These are phyloP conservation scores for Paramecium sonneborni DNA, from an alignment of 73 alveolate species.

Conservation along the genomic window DNA sequence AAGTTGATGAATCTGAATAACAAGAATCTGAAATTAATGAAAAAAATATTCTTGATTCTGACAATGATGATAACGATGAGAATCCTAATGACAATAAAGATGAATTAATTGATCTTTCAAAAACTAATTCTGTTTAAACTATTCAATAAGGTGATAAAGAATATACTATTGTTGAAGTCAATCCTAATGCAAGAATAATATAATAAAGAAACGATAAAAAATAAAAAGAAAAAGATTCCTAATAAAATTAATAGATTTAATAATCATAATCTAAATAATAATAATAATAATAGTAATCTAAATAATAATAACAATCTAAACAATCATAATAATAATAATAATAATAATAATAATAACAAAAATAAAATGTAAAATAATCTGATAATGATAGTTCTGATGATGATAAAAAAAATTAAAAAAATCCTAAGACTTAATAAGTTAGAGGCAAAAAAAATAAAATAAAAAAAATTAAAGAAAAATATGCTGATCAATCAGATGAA, in stretches of 20 bases:
- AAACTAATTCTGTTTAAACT: slow-evolving; percentile 35
- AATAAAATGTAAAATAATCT: slow-evolving; percentile 30
- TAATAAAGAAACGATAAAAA: slow-evolving; percentile 61
- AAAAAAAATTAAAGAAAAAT: slow-evolving; percentile 84
- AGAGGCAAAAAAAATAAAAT: slow-evolving; percentile 78
- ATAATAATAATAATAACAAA: neutral
- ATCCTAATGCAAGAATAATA: slow-evolving; percentile 48
- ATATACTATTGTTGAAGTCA: slow-evolving; percentile 41
- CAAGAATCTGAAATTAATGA: slow-evolving; percentile 51
- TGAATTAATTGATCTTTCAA: neutral
- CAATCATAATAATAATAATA: neutral
- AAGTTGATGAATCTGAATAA: slow-evolving; percentile 7
- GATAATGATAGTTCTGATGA: neutral
- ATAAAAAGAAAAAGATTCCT: slow-evolving; percentile 44
- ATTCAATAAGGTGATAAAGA: slow-evolving; percentile 15
- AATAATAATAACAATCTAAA: slow-evolving; percentile 61
- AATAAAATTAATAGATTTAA: slow-evolving; percentile 11
- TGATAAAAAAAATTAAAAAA: neutral
- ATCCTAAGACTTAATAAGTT: slow-evolving; percentile 39
- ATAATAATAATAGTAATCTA: slow-evolving; percentile 61
- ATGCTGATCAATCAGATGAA: slow-evolving; percentile 90
- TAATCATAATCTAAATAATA: slow-evolving; percentile 47
- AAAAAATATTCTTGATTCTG: slow-evolving; percentile 49
- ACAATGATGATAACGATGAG: neutral
- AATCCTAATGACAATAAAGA: slow-evolving; percentile 27